Evolutionary conservation across 495 filamentous ascomycete genomes (phyloP), one percentile per base, ranked within the genome.

Genomic region (Gamarada debralockiae): DNA sequence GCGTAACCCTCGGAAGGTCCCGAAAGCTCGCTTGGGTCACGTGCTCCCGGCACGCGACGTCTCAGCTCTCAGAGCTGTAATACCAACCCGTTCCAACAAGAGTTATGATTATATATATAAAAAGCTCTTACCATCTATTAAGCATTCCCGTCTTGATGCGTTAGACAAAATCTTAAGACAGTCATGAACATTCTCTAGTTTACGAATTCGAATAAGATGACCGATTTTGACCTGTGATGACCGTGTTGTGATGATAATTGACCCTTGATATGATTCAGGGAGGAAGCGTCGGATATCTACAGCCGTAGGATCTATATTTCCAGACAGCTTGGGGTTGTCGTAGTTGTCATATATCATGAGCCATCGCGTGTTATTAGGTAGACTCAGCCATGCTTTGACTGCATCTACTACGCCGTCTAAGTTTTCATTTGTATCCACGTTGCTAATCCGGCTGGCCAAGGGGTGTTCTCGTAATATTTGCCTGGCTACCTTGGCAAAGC

Each of bases 271-370:
- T 12, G 53, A 37, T 5, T 66, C 51, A 8, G 70, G 63, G 20
- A 74, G 54, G 51, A 66, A 73, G 20, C 40, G 51, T n/a, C 53
- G 44, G 44, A 75, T 67, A 49, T 75, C 59, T 33, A 65, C 46
- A 14, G 53, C 53, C 18, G 25, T 23, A 14, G 48, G 44, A 41
- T 62, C 50, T 3, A 39, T 36, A 15, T 45, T 57, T 10, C 61
- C 54, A 21, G 59, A 21, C 13, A 61, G n/a, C 33, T 65, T 71
- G 29, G 34, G 70, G 36, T 44, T 60, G 31, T 78, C 73, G 29
- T 65, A 68, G 51, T 75, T 79, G 47, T 78, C 73, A 39, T 74
- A 50, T 41, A 70, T 70, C 6, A 59, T 59, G 33, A 78, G 63
- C 67, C 69, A 75, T 48, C 63, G 64, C 57, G 45, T 72, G 51